Percentiles rank a stretch among this genome's conserved stretches.
Evolutionary conservation across 768 basidiomycete genomes (phyloP).

Genomic region (Gloeophyllum trabeum): DNA sequence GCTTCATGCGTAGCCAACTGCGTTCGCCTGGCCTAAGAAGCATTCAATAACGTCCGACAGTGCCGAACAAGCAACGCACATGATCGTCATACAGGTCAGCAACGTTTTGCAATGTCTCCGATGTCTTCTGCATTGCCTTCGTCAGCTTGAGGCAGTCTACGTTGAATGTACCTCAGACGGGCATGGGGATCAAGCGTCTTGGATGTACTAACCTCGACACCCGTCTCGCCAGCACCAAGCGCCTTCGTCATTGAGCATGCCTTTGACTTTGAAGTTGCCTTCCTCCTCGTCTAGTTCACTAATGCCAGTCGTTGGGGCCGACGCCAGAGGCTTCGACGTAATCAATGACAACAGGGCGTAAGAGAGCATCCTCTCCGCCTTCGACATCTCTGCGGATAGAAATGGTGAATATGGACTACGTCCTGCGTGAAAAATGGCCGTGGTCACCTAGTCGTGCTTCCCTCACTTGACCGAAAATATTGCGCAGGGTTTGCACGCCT

Average conservation of each 20-base stretch:
- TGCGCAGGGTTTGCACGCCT: conserved; percentile 57
- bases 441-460: conserved; percentile 56
- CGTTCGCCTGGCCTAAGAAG: conserved; percentile 52
- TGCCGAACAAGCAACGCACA: conserved; percentile 21
- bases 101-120: conserved; percentile 61
- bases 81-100: conserved; percentile 76
- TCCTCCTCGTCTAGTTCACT: conserved; percentile 11
- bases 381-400: conserved; percentile 58
- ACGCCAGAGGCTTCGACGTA: conserved; percentile 51
- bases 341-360: conserved; percentile 68
- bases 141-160: conserved; percentile 70
- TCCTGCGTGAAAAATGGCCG: neutral
- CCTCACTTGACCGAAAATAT: conserved; percentile 47
- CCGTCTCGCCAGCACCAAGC: conserved; percentile 85
- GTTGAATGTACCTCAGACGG: neutral
- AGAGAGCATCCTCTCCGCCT: conserved; percentile 61
- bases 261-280: conserved; percentile 24
- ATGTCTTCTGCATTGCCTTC: conserved; percentile 66
- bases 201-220: conserved; percentile 41
- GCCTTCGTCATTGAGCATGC: conserved; percentile 56
- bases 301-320: conserved; percentile 31
- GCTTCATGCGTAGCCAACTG: conserved; percentile 68
- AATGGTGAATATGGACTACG: conserved; percentile 1
- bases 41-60: conserved; percentile 4
- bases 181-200: neutral